Base-by-base conservation (phyloP, 768 basidiomycete species). In the Crepidotus variabilis region DNA sequence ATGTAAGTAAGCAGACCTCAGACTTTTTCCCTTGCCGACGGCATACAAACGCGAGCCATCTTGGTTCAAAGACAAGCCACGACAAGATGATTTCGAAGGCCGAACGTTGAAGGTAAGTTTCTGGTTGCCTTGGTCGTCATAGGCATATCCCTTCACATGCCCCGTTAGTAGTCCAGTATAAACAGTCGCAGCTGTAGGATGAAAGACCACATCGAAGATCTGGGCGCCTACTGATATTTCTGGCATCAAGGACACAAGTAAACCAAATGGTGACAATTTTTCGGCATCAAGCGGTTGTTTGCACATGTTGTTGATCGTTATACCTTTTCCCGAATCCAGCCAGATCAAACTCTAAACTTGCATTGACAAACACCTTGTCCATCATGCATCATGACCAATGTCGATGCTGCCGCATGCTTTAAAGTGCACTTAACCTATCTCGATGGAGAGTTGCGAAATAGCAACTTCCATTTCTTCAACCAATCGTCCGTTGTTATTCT, bases 201-300 rank as follows among this genome's bases (percentile, higher is more conserved):
- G 93, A 65, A 97, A 98, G 1, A 80, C 82, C 43, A 97, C 75
- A 74, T 96, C 95, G 71, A 96, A 97, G 24, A 94, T 83, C 70
- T 96, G 90, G 7, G 84, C 82, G 49, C 84, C 84, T 47, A 88
- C 78, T 20, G 79, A 75, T 50, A 94, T 86, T 73, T 91, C 78
- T 55, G 79, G 76, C 79, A 80, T 80, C 50, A 61, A 59, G 61
- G 56, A 39, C 35, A 35, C 22, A 58, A 36, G 56, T 45, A 52
- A 23, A 28, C 35, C 50, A 58, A 51, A 50, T 52, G 55, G 51
- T 45, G 55, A 23, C 36, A 55, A 46, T 33, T 2, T 33, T 51
- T 57, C 63, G 61, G 65, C 55, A 14, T 56, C 48, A 54, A 45
- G 45, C 62, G 60, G 55, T 54, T 36, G 36, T 63, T 60, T 67